A percentile compares a stretch with the other conserved stretches of the same genome.
Evolutionary conservation across 371 early-diverging fungal species (phyloP).

Genomic region (Lichtheimia hyalospora): DNA sequence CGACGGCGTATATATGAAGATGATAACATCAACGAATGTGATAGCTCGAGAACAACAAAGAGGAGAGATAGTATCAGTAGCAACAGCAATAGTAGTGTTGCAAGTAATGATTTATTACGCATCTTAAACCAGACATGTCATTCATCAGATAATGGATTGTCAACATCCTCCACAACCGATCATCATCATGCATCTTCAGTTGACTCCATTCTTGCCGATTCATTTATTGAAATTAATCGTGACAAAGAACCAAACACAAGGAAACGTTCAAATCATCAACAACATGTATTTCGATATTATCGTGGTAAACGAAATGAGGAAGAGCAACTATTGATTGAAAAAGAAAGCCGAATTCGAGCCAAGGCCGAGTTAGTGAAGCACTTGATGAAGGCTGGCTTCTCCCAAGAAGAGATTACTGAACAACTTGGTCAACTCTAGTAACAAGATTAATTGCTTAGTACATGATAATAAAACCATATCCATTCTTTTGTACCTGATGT

Average conservation of each 20-base stretch:
- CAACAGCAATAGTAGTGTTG: background rate
- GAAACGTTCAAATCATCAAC: constrained; percentile 32
- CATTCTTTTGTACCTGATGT: too few species aligned
- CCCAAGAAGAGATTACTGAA: constrained; percentile 42
- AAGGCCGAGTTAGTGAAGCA: constrained; percentile 46
- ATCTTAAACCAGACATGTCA: too few species aligned
- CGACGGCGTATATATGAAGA: too few species aligned
- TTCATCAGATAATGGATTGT: too few species aligned
- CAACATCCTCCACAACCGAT: too few species aligned
- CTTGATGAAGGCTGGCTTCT: constrained; percentile 42
- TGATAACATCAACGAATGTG: background rate
- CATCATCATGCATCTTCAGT: background rate
- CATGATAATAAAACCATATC: too few species aligned
- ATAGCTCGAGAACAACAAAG: background rate
- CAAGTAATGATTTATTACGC: too few species aligned
- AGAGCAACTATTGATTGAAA: constrained; percentile 42
- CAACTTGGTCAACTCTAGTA: constrained; percentile 17
- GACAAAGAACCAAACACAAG: constrained; percentile 46
- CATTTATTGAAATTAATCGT: constrained; percentile 36
- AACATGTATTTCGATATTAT: constrained; percentile 42
- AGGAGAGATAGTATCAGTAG: background rate
- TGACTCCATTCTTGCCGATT: constrained; percentile 30
- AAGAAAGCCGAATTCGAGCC: constrained; percentile 43
- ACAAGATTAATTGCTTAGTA: too few species aligned
- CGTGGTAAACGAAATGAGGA: constrained; percentile 40